Base-by-base conservation (phyloP, 164 flowering plant species). In the Berberis vulgaris region DNA sequence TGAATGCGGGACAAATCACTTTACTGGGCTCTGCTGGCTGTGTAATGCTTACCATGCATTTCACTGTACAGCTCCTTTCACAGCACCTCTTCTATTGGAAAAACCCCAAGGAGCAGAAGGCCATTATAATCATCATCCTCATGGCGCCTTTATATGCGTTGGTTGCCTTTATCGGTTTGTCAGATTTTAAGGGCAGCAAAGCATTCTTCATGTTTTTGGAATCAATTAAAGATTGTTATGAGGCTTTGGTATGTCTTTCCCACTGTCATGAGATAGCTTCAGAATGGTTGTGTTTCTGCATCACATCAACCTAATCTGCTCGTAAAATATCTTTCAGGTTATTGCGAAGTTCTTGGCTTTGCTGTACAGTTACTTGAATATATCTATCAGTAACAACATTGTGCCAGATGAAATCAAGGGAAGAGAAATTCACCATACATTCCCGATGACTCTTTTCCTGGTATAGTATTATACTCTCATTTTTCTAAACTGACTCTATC, bases 51-150 rank as follows among this genome's bases (percentile, higher is more conserved):
- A 50, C 96, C 9, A 68, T 86, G 83, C 96, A 87, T 77, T 94
- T 87, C 69, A 87, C 97, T 1, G 62, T 86, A 49, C 96, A 91
- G 70, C 86, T 94, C 54, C 60, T 91, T 5, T 86, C 96, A 5
- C 97, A 94, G 65, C 97, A 91, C 80, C 82, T 89, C 10, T 89
- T 83, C 76, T 87, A 89, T 71, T 94, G 99, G 99, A 94, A 91
- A 68, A 91, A 89, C 70, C 96, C 99, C 1, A 89, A 89, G 83
- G 96, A 94, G 74, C 99, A 91, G 66, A 91, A 84, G 76, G 96
- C 99, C 50, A 94, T 94, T 49, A 45, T 91, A 9, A 76, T 91
- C 53, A 94, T 94, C 69, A 82, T 94, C 54, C 83, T 94, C 41
- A 89, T 91, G 96, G 96, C 97, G 44, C 97, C 99, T 5, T 60